Conservation (phyloP, 2,329 filamentous ascomycete genomes). For the Aschersonia sp. region DNA sequence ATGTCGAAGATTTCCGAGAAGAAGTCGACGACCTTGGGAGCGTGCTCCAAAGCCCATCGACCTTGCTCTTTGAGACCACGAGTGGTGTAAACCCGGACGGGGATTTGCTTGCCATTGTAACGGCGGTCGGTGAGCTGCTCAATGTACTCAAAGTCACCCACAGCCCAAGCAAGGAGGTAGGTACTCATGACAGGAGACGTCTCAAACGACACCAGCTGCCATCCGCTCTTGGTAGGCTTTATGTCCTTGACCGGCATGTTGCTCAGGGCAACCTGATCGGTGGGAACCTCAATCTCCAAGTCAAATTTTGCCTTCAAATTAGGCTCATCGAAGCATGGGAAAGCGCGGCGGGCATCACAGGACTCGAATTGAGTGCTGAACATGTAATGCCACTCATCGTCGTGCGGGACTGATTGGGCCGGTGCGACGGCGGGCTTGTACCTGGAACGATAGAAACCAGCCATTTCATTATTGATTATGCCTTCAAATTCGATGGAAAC, state of each 20-base stretch:
- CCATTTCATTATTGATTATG: conserved; percentile 80
- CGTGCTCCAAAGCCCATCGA: conserved; percentile 76
- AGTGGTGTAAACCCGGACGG: conserved; percentile 92
- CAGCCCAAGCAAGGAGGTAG: conserved; percentile 81
- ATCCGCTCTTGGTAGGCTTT: conserved; percentile 44
- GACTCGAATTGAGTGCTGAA: conserved; percentile 96
- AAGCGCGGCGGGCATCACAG: conserved; percentile 85
- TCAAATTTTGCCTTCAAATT: conserved; percentile 95
- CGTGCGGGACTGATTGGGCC: conserved; percentile 63
- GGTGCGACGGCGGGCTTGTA: conserved; percentile 71
- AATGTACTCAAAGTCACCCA: conserved; percentile 94
- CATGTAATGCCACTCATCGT: conserved; percentile 56
- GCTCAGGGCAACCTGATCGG: conserved; percentile 76
- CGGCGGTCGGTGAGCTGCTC: conserved; percentile 80
- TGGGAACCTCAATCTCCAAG: conserved; percentile 81
- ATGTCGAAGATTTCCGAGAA: conserved; percentile 92
- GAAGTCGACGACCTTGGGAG: conserved; percentile 86
- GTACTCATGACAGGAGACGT: conserved; percentile 84
- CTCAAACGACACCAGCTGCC: conserved; percentile 66
- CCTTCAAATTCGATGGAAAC: conserved; percentile 65
- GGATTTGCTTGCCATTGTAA: conserved; percentile 83
- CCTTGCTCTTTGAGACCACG: conserved; percentile 89
- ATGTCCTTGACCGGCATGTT: conserved; percentile 85
- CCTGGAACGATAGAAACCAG: conserved; percentile 85
- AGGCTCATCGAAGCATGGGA: conserved; percentile 97